Conservation (phyloP, 2,329 filamentous ascomycete genomes). For the Ophiocordyceps camponoti-saundersi region DNA sequence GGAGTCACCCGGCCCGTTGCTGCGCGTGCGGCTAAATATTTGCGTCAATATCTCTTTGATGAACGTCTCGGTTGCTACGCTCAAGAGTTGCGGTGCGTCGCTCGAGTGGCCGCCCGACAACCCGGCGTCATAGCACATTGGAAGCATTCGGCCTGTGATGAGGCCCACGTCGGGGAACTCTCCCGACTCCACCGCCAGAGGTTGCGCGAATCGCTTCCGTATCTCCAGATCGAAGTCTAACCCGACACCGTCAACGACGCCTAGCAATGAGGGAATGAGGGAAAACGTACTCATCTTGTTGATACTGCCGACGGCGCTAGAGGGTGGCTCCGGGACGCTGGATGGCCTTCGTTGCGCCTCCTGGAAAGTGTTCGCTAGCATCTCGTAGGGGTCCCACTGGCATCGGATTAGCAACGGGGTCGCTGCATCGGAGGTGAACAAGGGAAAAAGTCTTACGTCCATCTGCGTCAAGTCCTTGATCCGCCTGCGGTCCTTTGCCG, state of each 20-base stretch:
- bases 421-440: background rate
- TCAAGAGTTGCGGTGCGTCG: slow-evolving; percentile 47
- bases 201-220: slow-evolving; percentile 45
- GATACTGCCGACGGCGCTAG: slow-evolving; percentile 50
- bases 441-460: slow-evolving; percentile 24
- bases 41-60: slow-evolving; percentile 49
- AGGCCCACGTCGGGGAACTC: slow-evolving; percentile 50
- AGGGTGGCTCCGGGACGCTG: slow-evolving; percentile 41
- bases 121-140: slow-evolving; percentile 50
- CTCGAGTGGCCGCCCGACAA: slow-evolving; percentile 39
- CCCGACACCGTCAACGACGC: slow-evolving; percentile 5
- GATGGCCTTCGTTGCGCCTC: slow-evolving; percentile 29
- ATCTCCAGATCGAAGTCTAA: slow-evolving; percentile 51
- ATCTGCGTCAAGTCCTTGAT: slow-evolving; percentile 48
- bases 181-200: slow-evolving; percentile 48
- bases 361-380: slow-evolving; percentile 31
- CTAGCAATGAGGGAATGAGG: background rate
- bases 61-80: slow-evolving; percentile 47
- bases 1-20: slow-evolving; percentile 46
- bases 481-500: slow-evolving; percentile 45
- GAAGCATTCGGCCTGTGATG: slow-evolving; percentile 48
- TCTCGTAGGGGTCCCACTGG: slow-evolving; percentile 35
- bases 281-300: slow-evolving; percentile 60
- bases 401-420: slow-evolving; percentile 5
- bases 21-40: slow-evolving; percentile 45